Base-by-base conservation (phyloP, 305 asterid species). In the Withania somnifera region DNA sequence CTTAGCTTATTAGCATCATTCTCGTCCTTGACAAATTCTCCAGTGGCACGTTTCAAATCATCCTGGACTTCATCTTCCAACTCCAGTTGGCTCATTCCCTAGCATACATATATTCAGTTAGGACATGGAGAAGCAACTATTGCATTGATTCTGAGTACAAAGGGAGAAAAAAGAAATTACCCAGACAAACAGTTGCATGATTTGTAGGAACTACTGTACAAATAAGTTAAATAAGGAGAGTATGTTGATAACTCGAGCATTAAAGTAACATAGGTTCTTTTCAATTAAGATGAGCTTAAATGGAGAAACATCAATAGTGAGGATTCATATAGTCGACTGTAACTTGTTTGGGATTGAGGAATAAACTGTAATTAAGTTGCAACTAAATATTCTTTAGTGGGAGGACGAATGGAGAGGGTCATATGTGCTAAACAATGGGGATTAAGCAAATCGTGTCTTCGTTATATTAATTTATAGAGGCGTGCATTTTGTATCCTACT, bases 51-150 rank as follows among this genome's bases (percentile, higher is more conserved):
- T 84, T 91, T 95, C 77, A 95, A 88, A 87, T 95, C 98, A 86
- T 95, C 99, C 84, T 95, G 98, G 82, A 95, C 98, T 84, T 88
- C 89, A 89, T 95, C 99, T 91, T 95, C 99, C 84, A 95, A 88
- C 91, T 95, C 99, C 88, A 95, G 88, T 81, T 87, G 99, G 91
- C 98, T 95, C 99, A 95, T 91, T 58, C 98, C 98, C 98, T 93
- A 36, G 19, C 30, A 5, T 50, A 75, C 61, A 75, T 75, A 75
- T 75, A 50, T 50, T 75, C 28, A 75, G 80, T 75, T 50, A 75
- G 28, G 63, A 51, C 80, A 75, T 75, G 80, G 40, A 50, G 61
- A 50, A 50, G 22, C 42, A 73, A 73, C 15, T 26, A 73, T 47
- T 47, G 17, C 79, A 73, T 73, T 73, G 79, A 82, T 17, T 73